Conservation (phyloP, 441 rosid genomes). For the Mallotus repandus region DNA sequence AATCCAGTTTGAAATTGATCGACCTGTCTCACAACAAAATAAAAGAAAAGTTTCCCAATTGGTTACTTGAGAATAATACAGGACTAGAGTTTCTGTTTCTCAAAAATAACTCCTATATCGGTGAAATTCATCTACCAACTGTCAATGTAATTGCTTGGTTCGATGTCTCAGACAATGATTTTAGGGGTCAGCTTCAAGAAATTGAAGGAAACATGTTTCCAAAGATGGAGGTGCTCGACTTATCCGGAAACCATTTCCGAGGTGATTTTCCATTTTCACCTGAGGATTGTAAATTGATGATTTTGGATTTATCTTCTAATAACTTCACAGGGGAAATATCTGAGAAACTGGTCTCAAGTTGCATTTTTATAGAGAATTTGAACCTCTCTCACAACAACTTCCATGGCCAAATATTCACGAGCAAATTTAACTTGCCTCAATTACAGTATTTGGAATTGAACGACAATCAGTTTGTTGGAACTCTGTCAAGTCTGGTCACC, state of each 20-base stretch:
- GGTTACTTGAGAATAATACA: slow-evolving; percentile 1
- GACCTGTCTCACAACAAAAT: slow-evolving; percentile 2
- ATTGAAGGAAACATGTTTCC: background rate
- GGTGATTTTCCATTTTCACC: background rate
- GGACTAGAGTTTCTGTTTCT: background rate
- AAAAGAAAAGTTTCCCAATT: background rate
- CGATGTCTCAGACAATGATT: background rate
- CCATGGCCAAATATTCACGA: background rate
- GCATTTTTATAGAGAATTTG: background rate
- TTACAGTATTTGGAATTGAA: background rate
- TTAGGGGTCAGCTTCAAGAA: background rate
- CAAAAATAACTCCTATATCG: background rate
- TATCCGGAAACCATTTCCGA: background rate
- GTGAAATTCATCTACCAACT: background rate
- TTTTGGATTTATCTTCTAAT: slow-evolving; percentile 8
- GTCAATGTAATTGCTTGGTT: background rate
- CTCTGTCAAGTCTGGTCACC: background rate
- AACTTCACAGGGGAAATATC: background rate
- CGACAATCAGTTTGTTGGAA: background rate
- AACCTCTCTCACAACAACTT: slow-evolving; percentile 1
- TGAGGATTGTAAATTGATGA: background rate
- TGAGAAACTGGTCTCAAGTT: background rate
- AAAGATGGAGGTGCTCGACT: background rate
- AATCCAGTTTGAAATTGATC: background rate
- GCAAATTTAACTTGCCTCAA: background rate